These are phyloP conservation scores for Schizonepeta tenuifolia DNA, from an alignment of 257 asterid species.

Conservation along the genomic window DNA sequence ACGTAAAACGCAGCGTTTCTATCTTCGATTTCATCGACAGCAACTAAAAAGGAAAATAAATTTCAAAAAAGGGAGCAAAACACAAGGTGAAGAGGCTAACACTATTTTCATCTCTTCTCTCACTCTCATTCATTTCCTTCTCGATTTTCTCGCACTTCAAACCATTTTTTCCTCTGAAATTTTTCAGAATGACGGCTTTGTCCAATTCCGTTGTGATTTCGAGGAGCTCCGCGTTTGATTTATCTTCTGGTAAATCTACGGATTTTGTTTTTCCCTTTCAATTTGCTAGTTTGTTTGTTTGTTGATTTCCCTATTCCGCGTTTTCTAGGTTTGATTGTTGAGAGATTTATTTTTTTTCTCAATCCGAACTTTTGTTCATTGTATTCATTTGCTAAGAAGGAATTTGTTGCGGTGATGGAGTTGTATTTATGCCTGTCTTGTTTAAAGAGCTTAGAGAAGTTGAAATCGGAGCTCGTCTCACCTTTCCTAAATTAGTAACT, in stretches of 20 bases:
- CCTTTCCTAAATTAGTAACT: not conserved
- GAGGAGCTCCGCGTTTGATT: constrained; percentile 29
- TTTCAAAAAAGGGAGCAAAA: not conserved
- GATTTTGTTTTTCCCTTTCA: not conserved
- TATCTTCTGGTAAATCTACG: constrained; percentile 47
- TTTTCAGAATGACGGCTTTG: constrained; percentile 42
- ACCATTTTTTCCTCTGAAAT: constrained; percentile 16
- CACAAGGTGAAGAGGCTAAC: not conserved
- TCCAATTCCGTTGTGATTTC: constrained; percentile 45
- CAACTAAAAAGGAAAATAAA: not conserved
- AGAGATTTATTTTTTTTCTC: not conserved
- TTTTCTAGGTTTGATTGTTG: not conserved
- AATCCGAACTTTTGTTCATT: not conserved
- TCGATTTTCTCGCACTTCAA: constrained; percentile 39
- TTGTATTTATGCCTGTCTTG: not conserved
- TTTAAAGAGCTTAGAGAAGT: constrained; percentile 3
- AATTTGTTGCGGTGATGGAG: not conserved
- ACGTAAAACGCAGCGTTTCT: not conserved
- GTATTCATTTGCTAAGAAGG: not conserved
- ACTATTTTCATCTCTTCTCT: not conserved
- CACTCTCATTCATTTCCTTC: constrained; percentile 7
- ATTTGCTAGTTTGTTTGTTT: not conserved
- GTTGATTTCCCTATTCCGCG: not conserved
- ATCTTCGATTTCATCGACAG: constrained; percentile 44
- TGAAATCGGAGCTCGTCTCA: not conserved